These are phyloP conservation scores for Mytilinidion resinicola DNA, from an alignment of 495 filamentous ascomycete genomes.

Conservation along the genomic window DNA sequence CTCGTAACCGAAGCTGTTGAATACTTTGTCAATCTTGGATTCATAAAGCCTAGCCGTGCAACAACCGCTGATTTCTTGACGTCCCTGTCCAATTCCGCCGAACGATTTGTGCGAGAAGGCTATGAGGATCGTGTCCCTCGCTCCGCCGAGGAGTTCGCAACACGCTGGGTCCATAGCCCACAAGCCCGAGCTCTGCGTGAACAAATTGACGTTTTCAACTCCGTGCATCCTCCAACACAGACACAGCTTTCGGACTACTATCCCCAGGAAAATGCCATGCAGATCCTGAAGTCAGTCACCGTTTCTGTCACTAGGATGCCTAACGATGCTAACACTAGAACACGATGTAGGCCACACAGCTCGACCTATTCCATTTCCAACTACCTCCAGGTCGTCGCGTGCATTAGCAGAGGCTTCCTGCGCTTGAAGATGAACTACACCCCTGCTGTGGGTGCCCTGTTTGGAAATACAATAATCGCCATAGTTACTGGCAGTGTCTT, in stretches of 20 bases:
- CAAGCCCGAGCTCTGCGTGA: too few relatives aligned
- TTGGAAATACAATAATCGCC: conserved; percentile 9
- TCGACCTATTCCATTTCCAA: not conserved
- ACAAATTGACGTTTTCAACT: too few relatives aligned
- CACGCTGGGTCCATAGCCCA: too few relatives aligned
- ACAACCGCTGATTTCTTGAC: conserved; percentile 79
- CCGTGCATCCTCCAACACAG: conserved; percentile 60
- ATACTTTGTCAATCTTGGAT: conserved; percentile 71
- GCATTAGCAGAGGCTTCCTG: not conserved
- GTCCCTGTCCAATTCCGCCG: conserved; percentile 64
- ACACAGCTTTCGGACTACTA: conserved; percentile 56
- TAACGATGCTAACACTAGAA: too few relatives aligned
- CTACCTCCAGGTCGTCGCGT: not conserved
- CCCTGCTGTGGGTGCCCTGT: not conserved
- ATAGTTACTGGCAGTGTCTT: conserved; percentile 7
- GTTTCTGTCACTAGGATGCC: too few relatives aligned
- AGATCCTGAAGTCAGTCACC: too few relatives aligned
- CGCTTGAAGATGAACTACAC: not conserved
- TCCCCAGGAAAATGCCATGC: conserved; percentile 37
- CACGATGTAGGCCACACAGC: not conserved
- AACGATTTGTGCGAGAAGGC: conserved; percentile 57
- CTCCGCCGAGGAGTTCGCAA: conserved; percentile 76
- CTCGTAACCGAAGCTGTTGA: conserved; percentile 52
- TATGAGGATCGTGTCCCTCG: conserved; percentile 61
- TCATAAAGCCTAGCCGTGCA: conserved; percentile 63